These are phyloP conservation scores for Solanum piurae DNA, from an alignment of 257 asterid genomes.

Conservation along the genomic window DNA sequence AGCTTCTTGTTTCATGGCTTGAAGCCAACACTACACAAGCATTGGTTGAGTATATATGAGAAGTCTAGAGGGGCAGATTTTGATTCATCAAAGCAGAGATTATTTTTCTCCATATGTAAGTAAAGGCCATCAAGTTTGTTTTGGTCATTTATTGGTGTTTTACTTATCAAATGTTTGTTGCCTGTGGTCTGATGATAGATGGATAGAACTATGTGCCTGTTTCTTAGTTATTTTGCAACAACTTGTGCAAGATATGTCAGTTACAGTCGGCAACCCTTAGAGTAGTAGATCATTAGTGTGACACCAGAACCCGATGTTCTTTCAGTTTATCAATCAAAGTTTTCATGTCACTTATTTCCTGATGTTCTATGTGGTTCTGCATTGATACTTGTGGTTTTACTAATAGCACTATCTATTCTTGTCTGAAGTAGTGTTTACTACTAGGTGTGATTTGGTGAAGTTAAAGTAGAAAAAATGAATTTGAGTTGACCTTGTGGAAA, in stretches of 20 bases:
- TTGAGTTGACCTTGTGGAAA: neutral
- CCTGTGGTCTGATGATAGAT: neutral
- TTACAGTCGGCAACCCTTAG: neutral
- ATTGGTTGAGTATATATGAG: slow-evolving; percentile 57
- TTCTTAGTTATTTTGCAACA: neutral
- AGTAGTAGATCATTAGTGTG: neutral
- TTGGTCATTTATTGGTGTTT: neutral
- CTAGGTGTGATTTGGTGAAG: neutral
- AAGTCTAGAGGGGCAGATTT: slow-evolving; percentile 56
- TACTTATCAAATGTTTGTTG: neutral
- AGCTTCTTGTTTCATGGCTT: slow-evolving; percentile 28
- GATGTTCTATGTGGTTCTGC: neutral
- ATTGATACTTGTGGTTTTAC: neutral
- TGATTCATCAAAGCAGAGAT: slow-evolving; percentile 48
- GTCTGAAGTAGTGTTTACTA: neutral
- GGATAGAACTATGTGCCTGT: neutral
- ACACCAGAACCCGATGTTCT: neutral
- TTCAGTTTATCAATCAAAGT: neutral
- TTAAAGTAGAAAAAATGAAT: neutral
- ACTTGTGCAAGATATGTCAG: neutral
- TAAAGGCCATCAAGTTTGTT: neutral
- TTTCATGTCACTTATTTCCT: neutral
- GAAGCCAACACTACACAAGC: slow-evolving; percentile 60
- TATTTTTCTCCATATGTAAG: slow-evolving; percentile 78
- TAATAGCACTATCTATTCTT: neutral